Evolutionary conservation across 805 yeast species (phyloP), one percentile per base, ranked within the genome.

Genomic region (Kregervanrija delftensis): DNA sequence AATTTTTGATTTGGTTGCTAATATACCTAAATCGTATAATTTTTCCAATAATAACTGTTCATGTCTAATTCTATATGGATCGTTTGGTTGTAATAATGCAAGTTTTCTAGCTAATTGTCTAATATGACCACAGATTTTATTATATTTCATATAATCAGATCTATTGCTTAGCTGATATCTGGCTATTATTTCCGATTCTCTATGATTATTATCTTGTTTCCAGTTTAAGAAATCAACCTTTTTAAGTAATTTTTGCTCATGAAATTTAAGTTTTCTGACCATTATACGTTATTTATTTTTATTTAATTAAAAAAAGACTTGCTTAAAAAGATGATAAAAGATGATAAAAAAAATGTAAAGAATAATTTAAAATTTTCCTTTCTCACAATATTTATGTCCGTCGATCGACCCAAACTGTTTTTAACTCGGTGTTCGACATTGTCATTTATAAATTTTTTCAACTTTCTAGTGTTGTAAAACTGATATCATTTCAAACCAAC

Each of bases 201-300:
- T 73, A 64, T 93, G 99, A 30, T 91, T 88, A 45, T 84, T 82
- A 63, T 93, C 99, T 57, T 88, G 95, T 64, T 93, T 93, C 97
- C 98, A 93, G 64, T 93, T 95, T 42, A 88, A 85, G 69, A 93
- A 88, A 61, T 93, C 97, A 43, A 93, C 98, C 66, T 93, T 93
- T 71, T 86, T 89, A 57, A 93, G 77, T 57, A 93, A 79, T 67
- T 89, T 90, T 73, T 86, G 84, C 76, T 93, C 99, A 66, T 93
- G 99, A 69, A 86, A 88, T 65, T 93, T 93, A 49, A 93, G 76
- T 56, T 86, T 74, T 65, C 99, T 76, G 40, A 85, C 95, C 95
- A 86, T 85, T 36, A 34, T 68, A 22, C 36, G 30, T n/a, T 31
- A 32, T 38, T 33, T 17, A 28, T 36, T 5, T 36, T 12, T 17